phyloP scores from a whole-genome alignment of 768 basidiomycete genomes.

The Daedaleopsis sinensis region DNA sequence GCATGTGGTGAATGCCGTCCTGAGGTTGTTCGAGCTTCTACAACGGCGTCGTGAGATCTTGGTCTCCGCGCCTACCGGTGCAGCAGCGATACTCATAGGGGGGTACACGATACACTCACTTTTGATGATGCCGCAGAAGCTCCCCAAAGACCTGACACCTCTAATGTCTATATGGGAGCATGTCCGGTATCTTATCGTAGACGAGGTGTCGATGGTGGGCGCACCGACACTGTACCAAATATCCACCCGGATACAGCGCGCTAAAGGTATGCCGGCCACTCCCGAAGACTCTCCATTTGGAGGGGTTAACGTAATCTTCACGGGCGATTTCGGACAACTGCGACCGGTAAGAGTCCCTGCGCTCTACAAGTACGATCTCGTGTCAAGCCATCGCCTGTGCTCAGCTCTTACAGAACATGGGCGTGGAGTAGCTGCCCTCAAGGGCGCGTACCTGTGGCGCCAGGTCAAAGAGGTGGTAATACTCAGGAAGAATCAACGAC shows the following conservation, averaged over 20 bases:
- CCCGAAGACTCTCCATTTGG: constrained; percentile 28
- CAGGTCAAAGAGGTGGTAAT: too few relatives aligned
- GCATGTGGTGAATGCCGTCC: constrained; percentile 29
- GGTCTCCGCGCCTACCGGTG: constrained; percentile 33
- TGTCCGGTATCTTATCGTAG: constrained; percentile 25
- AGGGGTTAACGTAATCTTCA: constrained; percentile 35
- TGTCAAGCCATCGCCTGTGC: not conserved
- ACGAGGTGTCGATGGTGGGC: constrained; percentile 27
- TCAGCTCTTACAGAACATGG: not conserved
- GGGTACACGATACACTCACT: constrained; percentile 36
- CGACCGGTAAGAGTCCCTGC: constrained; percentile 24
- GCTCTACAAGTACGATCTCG: constrained; percentile 19
- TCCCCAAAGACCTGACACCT: not conserved
- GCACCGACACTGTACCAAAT: constrained; percentile 27
- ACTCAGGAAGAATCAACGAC: too few relatives aligned
- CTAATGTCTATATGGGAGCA: constrained; percentile 19
- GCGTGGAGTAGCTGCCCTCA: too few relatives aligned
- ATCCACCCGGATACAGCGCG: constrained; percentile 22
- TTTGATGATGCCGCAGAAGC: constrained; percentile 17
- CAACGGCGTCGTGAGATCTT: constrained; percentile 13
- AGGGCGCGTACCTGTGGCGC: too few relatives aligned
- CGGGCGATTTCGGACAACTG: constrained; percentile 34
- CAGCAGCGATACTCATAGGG: constrained; percentile 30
- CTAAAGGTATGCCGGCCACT: constrained; percentile 16
- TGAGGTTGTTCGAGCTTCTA: constrained; percentile 19